These are phyloP conservation scores for Lyophyllum atratum DNA, from an alignment of 768 basidiomycete genomes.

Conservation along the genomic window DNA sequence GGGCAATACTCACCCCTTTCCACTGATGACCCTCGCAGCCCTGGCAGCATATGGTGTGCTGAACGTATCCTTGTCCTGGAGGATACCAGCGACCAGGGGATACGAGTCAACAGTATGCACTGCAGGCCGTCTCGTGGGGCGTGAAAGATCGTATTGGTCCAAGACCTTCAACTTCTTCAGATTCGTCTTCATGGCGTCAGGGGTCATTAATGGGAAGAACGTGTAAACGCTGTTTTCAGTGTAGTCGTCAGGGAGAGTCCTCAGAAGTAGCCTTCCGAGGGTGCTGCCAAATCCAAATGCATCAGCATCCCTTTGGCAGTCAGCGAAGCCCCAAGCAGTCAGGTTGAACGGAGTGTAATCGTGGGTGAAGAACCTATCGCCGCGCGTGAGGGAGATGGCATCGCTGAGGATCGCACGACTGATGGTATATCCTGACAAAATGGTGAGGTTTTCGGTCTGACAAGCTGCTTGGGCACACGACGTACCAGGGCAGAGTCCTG, in stretches of 20 bases:
- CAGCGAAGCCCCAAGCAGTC: slow-evolving; percentile 83
- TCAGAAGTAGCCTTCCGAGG: slow-evolving; percentile 72
- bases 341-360: slow-evolving; percentile 82
- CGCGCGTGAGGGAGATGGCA: slow-evolving; percentile 84
- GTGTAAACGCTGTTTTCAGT: slow-evolving; percentile 72
- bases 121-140: slow-evolving; percentile 39
- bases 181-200: slow-evolving; percentile 61
- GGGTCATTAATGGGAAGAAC: slow-evolving; percentile 90
- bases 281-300: slow-evolving; percentile 79
- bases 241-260: slow-evolving; percentile 72
- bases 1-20: slow-evolving; percentile 52
- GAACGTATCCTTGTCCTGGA: slow-evolving; percentile 49
- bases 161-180: slow-evolving; percentile 56
- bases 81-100: slow-evolving; percentile 51
- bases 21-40: slow-evolving; percentile 54
- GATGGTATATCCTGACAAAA: slow-evolving; percentile 66
- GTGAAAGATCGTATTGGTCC: slow-evolving; percentile 55
- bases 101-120: slow-evolving; percentile 45
- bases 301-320: slow-evolving; percentile 73
- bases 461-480: background rate
- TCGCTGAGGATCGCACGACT: slow-evolving; percentile 85
- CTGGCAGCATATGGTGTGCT: slow-evolving; percentile 48
- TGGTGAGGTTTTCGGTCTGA: background rate
- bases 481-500: slow-evolving; percentile 82
- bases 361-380: slow-evolving; percentile 80